A percentile compares a stretch with the other conserved stretches of the same genome.
Evolutionary conservation across 306 rosid genomes (phyloP).

Genomic region (Lablab purpureus): DNA sequence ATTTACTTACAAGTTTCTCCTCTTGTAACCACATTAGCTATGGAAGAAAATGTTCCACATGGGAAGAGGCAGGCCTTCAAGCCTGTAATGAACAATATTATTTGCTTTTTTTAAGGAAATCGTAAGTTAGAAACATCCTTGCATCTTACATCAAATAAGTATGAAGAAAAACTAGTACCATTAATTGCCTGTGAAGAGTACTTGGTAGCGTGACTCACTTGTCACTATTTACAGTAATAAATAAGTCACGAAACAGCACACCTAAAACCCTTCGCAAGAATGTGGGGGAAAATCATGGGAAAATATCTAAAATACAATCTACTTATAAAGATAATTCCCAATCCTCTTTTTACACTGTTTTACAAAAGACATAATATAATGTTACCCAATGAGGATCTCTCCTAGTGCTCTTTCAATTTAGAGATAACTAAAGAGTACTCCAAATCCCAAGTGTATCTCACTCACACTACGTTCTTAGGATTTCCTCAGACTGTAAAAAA

Average conservation of each 20-base stretch:
- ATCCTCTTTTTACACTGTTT: not conserved
- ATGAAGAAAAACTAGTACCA: not conserved
- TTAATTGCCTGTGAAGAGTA: not conserved
- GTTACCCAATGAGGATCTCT: not conserved
- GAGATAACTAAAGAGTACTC: not conserved
- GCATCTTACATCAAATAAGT: not conserved
- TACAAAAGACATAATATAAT: not conserved
- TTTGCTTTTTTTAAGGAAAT: not conserved
- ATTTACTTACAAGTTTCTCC: slow-evolving; percentile 48
- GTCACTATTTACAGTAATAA: not conserved
- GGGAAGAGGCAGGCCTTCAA: slow-evolving; percentile 57
- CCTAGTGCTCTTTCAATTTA: not conserved
- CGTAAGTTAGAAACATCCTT: not conserved
- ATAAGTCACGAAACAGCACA: not conserved
- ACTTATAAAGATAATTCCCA: not conserved
- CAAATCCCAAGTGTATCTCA: not conserved
- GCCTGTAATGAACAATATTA: slow-evolving; percentile 35
- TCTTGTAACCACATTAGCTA: slow-evolving; percentile 36
- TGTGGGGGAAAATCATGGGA: not conserved
- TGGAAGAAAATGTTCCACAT: slow-evolving; percentile 60
- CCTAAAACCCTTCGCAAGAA: not conserved
- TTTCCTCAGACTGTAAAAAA: not conserved
- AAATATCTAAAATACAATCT: not conserved
- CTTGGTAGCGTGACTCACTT: not conserved
- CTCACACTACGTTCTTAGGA: not conserved